Conservation (phyloP, 768 basidiomycete species). For the Pleurotus platypus region DNA sequence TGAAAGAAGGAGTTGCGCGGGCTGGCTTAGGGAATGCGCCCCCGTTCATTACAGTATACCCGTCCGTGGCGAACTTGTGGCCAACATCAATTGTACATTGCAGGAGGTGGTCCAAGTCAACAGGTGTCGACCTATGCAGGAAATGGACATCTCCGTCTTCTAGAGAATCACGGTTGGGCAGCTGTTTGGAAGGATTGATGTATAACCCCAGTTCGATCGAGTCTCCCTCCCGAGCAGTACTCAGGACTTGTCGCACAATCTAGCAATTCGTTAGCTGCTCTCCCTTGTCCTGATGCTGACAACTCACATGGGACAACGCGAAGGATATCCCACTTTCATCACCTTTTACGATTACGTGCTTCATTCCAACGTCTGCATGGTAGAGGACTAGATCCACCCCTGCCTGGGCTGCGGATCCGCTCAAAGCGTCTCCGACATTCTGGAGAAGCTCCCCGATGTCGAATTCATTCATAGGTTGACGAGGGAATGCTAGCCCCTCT, state of each 20-base stretch:
- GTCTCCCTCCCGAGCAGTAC: slow-evolving; percentile 67
- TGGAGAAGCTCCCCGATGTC: slow-evolving; percentile 92
- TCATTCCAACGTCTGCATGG: slow-evolving; percentile 85
- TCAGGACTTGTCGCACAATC: slow-evolving; percentile 83
- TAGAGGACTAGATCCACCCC: slow-evolving; percentile 91
- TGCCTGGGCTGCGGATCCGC: slow-evolving; percentile 76
- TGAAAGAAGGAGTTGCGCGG: slow-evolving; percentile 39
- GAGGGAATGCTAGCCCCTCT: slow-evolving; percentile 9
- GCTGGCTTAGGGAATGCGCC: slow-evolving; percentile 28
- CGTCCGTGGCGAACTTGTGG: slow-evolving; percentile 35
- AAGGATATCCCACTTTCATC: slow-evolving; percentile 84
- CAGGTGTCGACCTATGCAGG: slow-evolving; percentile 18
- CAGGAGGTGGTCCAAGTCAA: slow-evolving; percentile 30
- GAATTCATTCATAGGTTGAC: slow-evolving; percentile 55
- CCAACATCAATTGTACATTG: slow-evolving; percentile 44
- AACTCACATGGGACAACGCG: slow-evolving; percentile 79
- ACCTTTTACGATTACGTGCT: slow-evolving; percentile 80
- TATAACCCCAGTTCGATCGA: slow-evolving; percentile 83
- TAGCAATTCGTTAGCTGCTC: slow-evolving; percentile 23
- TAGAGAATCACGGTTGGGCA: slow-evolving; percentile 11
- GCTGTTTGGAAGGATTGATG: slow-evolving; percentile 31
- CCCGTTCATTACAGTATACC: slow-evolving; percentile 17
- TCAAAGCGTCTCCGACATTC: slow-evolving; percentile 82
- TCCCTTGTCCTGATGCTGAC: background rate
- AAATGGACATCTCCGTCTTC: slow-evolving; percentile 2